Base-by-base conservation (phyloP, 208 protist species). In the Trypanosoma theileri region DNA sequence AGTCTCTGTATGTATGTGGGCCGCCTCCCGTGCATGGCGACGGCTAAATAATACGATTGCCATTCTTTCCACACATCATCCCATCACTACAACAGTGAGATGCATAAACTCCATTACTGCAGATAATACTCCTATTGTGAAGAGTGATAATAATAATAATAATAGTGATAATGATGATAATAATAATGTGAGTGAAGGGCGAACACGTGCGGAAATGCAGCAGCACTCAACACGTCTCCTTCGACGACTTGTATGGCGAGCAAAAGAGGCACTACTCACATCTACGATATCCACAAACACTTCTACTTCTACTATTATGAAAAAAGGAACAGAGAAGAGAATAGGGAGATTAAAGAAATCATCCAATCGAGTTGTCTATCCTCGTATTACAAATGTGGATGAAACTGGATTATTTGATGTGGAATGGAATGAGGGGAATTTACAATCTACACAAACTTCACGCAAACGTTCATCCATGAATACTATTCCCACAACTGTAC, bases 231-330 rank as follows among this genome's bases (percentile, higher is more conserved):
- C 31, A 17, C 62, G 35, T 13, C 40, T 68, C 9, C 62, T 75
- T 50, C 62, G 50, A 14, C 42, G 46, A 17, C 57, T 75, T 31
- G 21, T 59, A 10, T 65, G 62, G 53, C 61, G 69, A 28, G 69
- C 62, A 52, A 69, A 59, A 35, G 69, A 69, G n/a, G 26, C 55
- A 14, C 53, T 75, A 35, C 54, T 75, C 53, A 46, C 17, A 13
- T 46, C 17, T 11, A 40, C 1, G 6, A 31, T 13, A 21, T 19
- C 14, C 17, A 61, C 35, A 35, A 48, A 1, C 1, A 35, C 28
- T 8, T 8, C 28, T 8, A 35, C 28, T 8, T 8, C 28, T 8
- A 35, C 28, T 8, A 35, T 1, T 6, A 35, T 35, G 24, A n/a
- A 53, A 16, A 62, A 40, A 59, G 0, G 52, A 57, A 48, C 14